Base-by-base conservation (phyloP, 208 protist genomes). In the Wallacemonas sp. region DNA sequence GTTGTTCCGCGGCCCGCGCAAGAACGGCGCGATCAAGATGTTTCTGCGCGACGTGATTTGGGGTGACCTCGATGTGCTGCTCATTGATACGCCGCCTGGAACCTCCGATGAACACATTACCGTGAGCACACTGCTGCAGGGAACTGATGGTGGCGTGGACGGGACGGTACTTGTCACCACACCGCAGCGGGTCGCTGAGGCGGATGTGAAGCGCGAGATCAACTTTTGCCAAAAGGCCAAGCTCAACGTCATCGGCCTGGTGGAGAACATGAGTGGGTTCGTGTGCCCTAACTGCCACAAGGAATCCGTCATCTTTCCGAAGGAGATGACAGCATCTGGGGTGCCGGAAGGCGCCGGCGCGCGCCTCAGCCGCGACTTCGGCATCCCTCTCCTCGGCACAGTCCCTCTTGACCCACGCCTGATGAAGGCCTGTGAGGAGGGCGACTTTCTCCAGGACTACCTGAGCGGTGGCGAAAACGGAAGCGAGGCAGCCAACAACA, bases 211-310 rank as follows among this genome's bases (percentile, higher is more conserved):
- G 41, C 78, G 91, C 21, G 99, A 99, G 77, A 76, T 99, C 52
- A 97, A 94, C 67, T 99, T 99, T 78, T 99, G 98, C 82, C 75
- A 92, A 24, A 99, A 99, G 71, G 90, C 97, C n/a, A 91, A 93
- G 50, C 44, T 99, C 4, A 80, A 71, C 0, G 79, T 99, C 17
- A 77, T 99, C 33, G 99, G 99, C 33, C 89, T 99, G 24, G 96
- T 99, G 17, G 99, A 99, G 73, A 99, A 99, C 85, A 99, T 99
- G 98, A 96, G 84, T 65, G 97, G 96, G 17, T 99, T 98, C 61
- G 84, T 97, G 44, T 98, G 97, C 81, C 96, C 96, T 26, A 87
- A 95, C 64, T 99, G 98, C 75, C 83, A 79, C 54, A 76, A 76
- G 65, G 79, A 89, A 53, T 93, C 96, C n/a, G 70, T 87, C 33